Base-by-base conservation (phyloP, 345 rosid species). In the Populus tremula region DNA sequence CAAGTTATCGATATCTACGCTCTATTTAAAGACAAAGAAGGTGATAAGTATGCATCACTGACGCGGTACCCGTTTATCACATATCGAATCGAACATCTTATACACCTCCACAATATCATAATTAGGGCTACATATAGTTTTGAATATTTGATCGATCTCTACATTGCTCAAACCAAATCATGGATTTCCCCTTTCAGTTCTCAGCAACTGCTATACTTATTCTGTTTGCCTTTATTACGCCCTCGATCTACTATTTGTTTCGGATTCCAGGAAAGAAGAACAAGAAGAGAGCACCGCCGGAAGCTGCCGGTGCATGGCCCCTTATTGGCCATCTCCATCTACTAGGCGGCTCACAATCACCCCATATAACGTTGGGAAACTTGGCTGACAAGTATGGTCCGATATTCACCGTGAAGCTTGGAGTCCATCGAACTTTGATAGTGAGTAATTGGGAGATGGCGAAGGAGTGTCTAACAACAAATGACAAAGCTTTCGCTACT, bases 351-450 rank as follows among this genome's bases (percentile, higher is more conserved):
- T 67, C 74, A 5, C 43, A 39, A 56, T 84, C 85, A 0, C 50
- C 85, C 1, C 86, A 85, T 47, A 41, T 71, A 21, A 77, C 63
- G 7, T 59, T 87, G 39, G 86, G 77, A 5, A 12, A 79, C 25
- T 69, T 87, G 88, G 86, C 81, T 0, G 84, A 85, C 76, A 79
- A 77, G 13, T 23, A 47, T 47, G 87, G 87, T 21, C 76, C 81
- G 4, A 76, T 85, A 35, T 87, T 87, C 76, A 80, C 82, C 20
- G 47, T 87, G 76, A 76, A 74, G 77, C 8, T 85, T 25, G 85
- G 90, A 1, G 39, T 75, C 8, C 67, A 69, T 54, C 64, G 61
- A 23, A 62, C 87, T 1, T 11, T 86, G 36, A 79, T 86, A 0
- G 85, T 81, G 5, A 87, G 75, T 67, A 69, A 56, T 35, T 79